Conservation (phyloP, 2,329 filamentous ascomycete genomes). For the Botrytis fragariae region DNA sequence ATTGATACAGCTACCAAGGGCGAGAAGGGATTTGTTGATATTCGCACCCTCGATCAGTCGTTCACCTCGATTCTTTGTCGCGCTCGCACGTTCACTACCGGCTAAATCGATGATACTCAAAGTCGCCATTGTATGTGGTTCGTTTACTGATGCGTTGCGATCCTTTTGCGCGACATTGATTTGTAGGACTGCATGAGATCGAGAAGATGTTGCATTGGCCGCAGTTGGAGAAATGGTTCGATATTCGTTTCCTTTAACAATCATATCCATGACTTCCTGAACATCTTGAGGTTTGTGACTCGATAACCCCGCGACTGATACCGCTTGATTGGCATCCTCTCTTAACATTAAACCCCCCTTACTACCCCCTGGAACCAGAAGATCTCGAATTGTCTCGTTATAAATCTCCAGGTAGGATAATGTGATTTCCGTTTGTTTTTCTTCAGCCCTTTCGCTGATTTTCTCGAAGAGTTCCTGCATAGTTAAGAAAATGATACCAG, state of each 20-base stretch:
- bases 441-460: constrained; percentile 79
- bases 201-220: constrained; percentile 94
- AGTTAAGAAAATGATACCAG: constrained; percentile 96
- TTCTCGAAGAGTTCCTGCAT: constrained; percentile 99
- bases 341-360: constrained; percentile 82
- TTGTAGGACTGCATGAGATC: constrained; percentile 94
- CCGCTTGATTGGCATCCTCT: constrained; percentile 89
- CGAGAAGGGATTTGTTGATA: constrained; percentile 97
- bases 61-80: constrained; percentile 94
- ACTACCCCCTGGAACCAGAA: constrained; percentile 80
- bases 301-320: constrained; percentile 85
- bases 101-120: constrained; percentile 97
- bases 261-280: constrained; percentile 98
- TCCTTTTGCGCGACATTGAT: constrained; percentile 96
- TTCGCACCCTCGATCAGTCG: constrained; percentile 91
- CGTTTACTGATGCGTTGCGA: constrained; percentile 84
- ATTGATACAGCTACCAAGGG: constrained; percentile 95
- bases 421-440: constrained; percentile 86
- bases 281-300: constrained; percentile 90
- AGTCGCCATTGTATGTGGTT: constrained; percentile 97
- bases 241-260: constrained; percentile 89
- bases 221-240: constrained; percentile 95
- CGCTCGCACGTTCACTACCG: constrained; percentile 91
- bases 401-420: constrained; percentile 98
- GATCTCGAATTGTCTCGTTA: constrained; percentile 96